Evolutionary conservation across 495 filamentous ascomycete species (phyloP), one percentile per base, ranked within the genome.

Genomic region (Neurospora sp.): DNA sequence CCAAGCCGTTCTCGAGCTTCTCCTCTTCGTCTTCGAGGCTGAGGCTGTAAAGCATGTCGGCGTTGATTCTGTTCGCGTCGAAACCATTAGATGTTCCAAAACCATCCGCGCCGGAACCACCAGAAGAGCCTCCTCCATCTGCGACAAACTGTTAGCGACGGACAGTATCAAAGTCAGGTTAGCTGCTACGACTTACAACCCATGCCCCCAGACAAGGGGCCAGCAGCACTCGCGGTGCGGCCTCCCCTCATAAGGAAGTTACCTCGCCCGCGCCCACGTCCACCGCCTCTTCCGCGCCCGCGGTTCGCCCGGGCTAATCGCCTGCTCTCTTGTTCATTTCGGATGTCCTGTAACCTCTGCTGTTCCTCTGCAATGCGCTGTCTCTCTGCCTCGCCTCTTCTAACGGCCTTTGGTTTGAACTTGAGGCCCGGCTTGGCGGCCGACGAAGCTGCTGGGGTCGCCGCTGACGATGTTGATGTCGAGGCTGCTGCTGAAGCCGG

Each of bases 341-440:
- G 78, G 23, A 77, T 72, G 39, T 82, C 79, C 66, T 81, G 78
- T 60, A 83, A 77, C 40, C 71, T 76, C 5, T 44, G 62, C 41
- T 82, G 77, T 40, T 84, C 82, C 31, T 82, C 80, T 71, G 83
- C 83, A 8, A 85, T 72, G 54, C 76, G 79, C n/a, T 75, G 75
- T n/a, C 85, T 78, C 72, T 86, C 85, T 5, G 80, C 76, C 31
- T 83, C 80, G 72, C 80, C 83, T 70, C 84, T 76, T 8, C 85
- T 79, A 14, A 85, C 75, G 4, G 77, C 83, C 73, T 84, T 86
- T 2, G 85, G 85, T 66, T 79, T 83, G 74, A 85, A 84, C 27
- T 79, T 82, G 72, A 8, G 27, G 41, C 80, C 72, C 49, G 74
- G 54, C 70, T 72, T 72, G 40, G 49, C 70, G n/a, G 39, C 42